These are phyloP conservation scores for Salix suchowensis DNA, from an alignment of 345 rosid genomes.

Conservation along the genomic window DNA sequence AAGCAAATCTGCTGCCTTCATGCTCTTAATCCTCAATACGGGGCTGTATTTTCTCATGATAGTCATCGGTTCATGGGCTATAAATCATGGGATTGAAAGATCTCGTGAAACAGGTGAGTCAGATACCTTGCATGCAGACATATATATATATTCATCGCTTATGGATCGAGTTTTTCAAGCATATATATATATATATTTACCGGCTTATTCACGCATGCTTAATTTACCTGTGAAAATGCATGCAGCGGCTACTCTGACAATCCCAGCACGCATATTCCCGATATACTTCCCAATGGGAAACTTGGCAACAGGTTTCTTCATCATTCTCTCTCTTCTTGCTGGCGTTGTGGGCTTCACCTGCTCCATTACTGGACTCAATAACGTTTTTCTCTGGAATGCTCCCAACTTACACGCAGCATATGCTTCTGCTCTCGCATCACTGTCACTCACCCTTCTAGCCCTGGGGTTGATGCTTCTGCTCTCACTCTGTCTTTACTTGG, in stretches of 20 bases:
- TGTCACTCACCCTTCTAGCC: slow-evolving; percentile 71
- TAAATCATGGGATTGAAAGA: slow-evolving; percentile 61
- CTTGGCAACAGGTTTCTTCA: slow-evolving; percentile 73
- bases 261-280: slow-evolving; percentile 76
- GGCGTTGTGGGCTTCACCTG: slow-evolving; percentile 75
- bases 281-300: slow-evolving; percentile 80
- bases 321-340: slow-evolving; percentile 64
- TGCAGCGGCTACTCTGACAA: slow-evolving; percentile 62
- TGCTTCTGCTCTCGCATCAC: slow-evolving; percentile 55
- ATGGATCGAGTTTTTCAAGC: not conserved
- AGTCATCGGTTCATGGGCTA: slow-evolving; percentile 65
- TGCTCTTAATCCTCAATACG: slow-evolving; percentile 63
- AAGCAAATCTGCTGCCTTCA: slow-evolving; percentile 56
- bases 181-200: not conserved
- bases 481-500: not conserved
- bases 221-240: not conserved
- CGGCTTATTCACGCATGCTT: not conserved
- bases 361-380: slow-evolving; percentile 52
- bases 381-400: slow-evolving; percentile 40
- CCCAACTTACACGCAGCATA: slow-evolving; percentile 64
- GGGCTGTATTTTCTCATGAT: slow-evolving; percentile 60
- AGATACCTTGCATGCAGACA: not conserved
- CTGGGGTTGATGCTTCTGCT: slow-evolving; percentile 50
- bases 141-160: not conserved
- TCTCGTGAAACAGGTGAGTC: slow-evolving; percentile 57